Evolutionary conservation across 2,329 filamentous ascomycete genomes (phyloP).

Genomic region (Cryphonectria carpinicola): DNA sequence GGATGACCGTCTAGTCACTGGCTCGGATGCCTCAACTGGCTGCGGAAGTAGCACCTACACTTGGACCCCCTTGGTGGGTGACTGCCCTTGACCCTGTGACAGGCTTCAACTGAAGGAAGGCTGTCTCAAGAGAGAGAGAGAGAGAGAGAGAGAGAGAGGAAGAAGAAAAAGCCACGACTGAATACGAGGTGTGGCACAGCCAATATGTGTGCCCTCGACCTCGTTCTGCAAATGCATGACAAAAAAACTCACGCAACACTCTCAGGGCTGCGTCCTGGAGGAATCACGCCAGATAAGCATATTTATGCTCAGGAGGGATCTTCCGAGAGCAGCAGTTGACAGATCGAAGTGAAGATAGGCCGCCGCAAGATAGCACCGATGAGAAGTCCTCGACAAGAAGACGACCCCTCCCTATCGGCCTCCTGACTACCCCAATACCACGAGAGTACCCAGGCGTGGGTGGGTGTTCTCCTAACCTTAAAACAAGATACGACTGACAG

Average conservation of each 20-base stretch:
- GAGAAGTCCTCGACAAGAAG: background rate
- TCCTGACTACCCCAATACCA: background rate
- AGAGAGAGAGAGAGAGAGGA: too few relatives aligned
- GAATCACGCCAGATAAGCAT: background rate
- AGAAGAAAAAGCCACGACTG: background rate
- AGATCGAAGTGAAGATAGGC: background rate
- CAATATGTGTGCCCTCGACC: background rate
- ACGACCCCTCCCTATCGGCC: background rate
- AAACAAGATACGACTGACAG: slow-evolving; percentile 6
- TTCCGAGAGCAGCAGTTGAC: background rate
- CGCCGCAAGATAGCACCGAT: background rate
- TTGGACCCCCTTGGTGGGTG: background rate
- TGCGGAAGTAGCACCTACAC: background rate
- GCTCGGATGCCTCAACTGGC: background rate
- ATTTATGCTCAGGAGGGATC: background rate
- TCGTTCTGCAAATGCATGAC: background rate
- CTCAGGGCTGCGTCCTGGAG: background rate
- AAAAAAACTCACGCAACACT: background rate
- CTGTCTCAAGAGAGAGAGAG: background rate
- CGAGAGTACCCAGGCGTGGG: background rate
- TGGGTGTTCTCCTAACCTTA: slow-evolving; percentile 1
- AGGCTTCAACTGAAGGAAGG: background rate
- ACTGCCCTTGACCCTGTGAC: background rate
- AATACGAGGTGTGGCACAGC: background rate
- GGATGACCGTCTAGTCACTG: background rate